These are phyloP conservation scores for Eragrostis curvula DNA, from an alignment of 176 grass and related monocot species.

Conservation along the genomic window DNA sequence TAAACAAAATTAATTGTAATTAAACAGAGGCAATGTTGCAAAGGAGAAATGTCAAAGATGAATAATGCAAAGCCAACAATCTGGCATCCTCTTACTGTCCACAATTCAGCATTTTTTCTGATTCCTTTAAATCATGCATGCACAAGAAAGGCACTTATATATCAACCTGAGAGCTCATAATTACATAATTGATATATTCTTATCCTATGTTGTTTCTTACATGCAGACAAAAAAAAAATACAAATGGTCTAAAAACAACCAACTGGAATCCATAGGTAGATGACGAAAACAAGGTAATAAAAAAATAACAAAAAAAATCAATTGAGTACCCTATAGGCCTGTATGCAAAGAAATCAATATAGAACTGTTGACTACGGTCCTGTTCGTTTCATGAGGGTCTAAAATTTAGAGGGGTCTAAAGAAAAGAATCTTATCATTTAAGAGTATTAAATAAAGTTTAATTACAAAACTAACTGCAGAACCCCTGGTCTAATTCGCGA, in stretches of 20 bases:
- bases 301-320: too few relatives aligned
- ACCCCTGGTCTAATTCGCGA: too few relatives aligned
- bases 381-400: too few relatives aligned
- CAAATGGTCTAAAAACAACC: background rate
- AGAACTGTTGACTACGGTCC: constrained; percentile 13
- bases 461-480: too few relatives aligned
- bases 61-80: background rate
- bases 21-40: background rate
- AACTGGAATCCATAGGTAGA: background rate
- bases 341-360: constrained; percentile 1
- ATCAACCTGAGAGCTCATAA: background rate
- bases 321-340: constrained; percentile 10
- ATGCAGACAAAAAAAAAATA: background rate
- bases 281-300: background rate
- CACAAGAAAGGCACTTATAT: too few relatives aligned
- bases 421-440: too few relatives aligned
- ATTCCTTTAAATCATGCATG: too few relatives aligned
- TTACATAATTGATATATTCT: constrained; percentile 8
- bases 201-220: background rate
- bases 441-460: too few relatives aligned
- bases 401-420: too few relatives aligned
- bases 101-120: too few relatives aligned
- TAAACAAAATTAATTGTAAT: background rate
- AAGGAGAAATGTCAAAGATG: constrained; percentile 13
- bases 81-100: too few relatives aligned